Evolutionary conservation across 352 stramenopile genomes (phyloP).

Genomic region (Globisporangium heterothallicum): DNA sequence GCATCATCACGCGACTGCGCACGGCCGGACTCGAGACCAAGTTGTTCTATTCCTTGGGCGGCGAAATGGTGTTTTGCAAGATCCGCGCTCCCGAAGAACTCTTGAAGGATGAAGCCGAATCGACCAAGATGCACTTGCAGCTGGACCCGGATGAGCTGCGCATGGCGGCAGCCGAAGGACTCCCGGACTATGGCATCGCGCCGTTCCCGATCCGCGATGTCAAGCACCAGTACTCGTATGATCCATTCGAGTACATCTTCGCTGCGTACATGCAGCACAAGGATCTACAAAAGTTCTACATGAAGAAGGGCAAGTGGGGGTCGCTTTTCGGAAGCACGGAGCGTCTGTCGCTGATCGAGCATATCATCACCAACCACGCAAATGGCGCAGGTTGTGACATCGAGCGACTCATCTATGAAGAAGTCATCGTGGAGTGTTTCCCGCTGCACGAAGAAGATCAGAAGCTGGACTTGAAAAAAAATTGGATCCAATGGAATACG

Average conservation of each 20-base stretch:
- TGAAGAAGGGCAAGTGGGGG: constrained; percentile 46
- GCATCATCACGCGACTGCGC: constrained; percentile 69
- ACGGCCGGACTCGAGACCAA: constrained; percentile 57
- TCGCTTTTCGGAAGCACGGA: constrained; percentile 76
- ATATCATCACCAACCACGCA: constrained; percentile 75
- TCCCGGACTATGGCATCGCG: constrained; percentile 66
- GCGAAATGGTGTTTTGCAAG: constrained; percentile 78
- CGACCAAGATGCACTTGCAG: constrained; percentile 71
- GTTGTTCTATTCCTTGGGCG: constrained; percentile 66
- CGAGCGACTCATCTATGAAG: constrained; percentile 71
- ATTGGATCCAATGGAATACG: constrained; percentile 69
- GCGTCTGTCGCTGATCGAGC: constrained; percentile 75
- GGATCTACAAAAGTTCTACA: constrained; percentile 65
- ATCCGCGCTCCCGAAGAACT: constrained; percentile 72
- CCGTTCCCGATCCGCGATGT: constrained; percentile 79
- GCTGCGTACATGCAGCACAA: constrained; percentile 69
- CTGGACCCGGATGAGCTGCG: constrained; percentile 59
- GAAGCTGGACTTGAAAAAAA: constrained; percentile 48
- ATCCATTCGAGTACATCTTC: constrained; percentile 83
- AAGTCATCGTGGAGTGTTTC: constrained; percentile 70
- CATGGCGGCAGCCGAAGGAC: constrained; percentile 56
- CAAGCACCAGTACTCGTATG: constrained; percentile 72
- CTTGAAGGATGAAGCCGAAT: constrained; percentile 60
- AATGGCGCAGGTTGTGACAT: constrained; percentile 64
- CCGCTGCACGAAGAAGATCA: constrained; percentile 70